Conservation (phyloP, 164 flowering plant species). For the Piper betle region DNA sequence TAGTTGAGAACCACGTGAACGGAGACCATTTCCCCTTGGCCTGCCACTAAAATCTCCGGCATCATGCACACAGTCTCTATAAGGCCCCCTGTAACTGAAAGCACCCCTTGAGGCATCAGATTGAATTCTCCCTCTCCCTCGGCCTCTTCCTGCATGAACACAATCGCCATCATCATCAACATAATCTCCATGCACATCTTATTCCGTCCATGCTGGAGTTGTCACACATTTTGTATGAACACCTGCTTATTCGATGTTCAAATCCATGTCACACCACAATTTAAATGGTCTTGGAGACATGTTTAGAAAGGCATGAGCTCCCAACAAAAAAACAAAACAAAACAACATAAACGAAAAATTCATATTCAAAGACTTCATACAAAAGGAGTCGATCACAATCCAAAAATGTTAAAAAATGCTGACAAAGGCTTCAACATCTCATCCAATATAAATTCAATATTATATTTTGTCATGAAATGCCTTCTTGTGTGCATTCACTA, state of each 20-base stretch:
- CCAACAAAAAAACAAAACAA: too few species aligned
- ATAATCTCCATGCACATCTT: too few species aligned
- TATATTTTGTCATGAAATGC: neutral
- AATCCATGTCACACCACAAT: too few species aligned
- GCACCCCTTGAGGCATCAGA: slow-evolving; percentile 44
- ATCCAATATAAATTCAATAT: neutral
- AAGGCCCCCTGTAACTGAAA: slow-evolving; percentile 30
- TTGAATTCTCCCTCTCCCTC: slow-evolving; percentile 59
- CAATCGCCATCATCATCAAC: neutral
- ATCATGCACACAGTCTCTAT: slow-evolving; percentile 35
- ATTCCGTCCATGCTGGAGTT: too few species aligned
- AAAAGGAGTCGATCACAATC: too few species aligned
- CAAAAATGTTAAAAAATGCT: too few species aligned
- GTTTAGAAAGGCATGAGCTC: too few species aligned
- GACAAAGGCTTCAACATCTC: neutral
- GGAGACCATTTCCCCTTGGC: slow-evolving; percentile 57
- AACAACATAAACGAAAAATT: too few species aligned
- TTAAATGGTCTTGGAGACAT: too few species aligned
- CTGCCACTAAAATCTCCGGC: slow-evolving; percentile 37
- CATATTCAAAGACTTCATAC: too few species aligned
- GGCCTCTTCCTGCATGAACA: slow-evolving; percentile 40
- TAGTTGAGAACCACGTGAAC: slow-evolving; percentile 34
- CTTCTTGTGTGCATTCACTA: neutral
- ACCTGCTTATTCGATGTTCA: too few species aligned
- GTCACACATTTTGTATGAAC: too few species aligned